Conservation (phyloP, 345 rosid genomes). For the Erodium maritimum region DNA sequence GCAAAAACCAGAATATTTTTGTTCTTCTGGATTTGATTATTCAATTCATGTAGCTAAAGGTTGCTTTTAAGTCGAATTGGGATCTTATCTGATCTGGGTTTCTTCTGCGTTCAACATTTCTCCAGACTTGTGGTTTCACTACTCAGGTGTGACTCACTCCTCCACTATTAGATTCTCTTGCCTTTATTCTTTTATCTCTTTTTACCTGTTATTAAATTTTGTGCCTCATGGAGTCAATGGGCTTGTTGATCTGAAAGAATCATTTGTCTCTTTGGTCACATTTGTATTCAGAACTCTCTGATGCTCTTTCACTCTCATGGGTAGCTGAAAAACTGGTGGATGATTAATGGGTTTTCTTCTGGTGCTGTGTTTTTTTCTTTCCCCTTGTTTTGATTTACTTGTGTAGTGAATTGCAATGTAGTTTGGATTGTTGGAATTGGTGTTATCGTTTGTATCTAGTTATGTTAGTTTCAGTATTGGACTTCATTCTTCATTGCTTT, state of each 20-base stretch:
- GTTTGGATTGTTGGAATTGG: not conserved
- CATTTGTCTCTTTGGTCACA: too few relatives aligned
- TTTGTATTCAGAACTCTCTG: too few relatives aligned
- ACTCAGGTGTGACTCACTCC: slow-evolving; percentile 29
- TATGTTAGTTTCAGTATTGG: not conserved
- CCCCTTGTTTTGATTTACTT: too few relatives aligned
- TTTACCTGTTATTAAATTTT: slow-evolving; percentile 13
- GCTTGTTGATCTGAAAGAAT: slow-evolving; percentile 26
- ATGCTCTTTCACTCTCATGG: slow-evolving; percentile 1
- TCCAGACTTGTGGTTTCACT: slow-evolving; percentile 16
- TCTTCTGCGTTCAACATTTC: slow-evolving; percentile 21
- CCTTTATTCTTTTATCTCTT: slow-evolving; percentile 6
- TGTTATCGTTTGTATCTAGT: not conserved
- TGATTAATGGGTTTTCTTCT: slow-evolving; percentile 9
- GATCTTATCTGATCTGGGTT: slow-evolving; percentile 51
- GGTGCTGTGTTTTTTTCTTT: not conserved
- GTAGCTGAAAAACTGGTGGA: slow-evolving; percentile 28
- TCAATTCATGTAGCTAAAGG: not conserved
- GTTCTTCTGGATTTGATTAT: not conserved
- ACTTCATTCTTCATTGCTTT: too few relatives aligned
- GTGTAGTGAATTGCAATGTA: not conserved
- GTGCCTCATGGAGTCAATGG: slow-evolving; percentile 19
- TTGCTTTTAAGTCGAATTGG: slow-evolving; percentile 24
- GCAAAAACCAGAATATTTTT: not conserved
- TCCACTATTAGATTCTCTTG: slow-evolving; percentile 21